Evolutionary conservation across 768 basidiomycete species (phyloP).

Genomic region (Rhodotorula sphaerocarpa): DNA sequence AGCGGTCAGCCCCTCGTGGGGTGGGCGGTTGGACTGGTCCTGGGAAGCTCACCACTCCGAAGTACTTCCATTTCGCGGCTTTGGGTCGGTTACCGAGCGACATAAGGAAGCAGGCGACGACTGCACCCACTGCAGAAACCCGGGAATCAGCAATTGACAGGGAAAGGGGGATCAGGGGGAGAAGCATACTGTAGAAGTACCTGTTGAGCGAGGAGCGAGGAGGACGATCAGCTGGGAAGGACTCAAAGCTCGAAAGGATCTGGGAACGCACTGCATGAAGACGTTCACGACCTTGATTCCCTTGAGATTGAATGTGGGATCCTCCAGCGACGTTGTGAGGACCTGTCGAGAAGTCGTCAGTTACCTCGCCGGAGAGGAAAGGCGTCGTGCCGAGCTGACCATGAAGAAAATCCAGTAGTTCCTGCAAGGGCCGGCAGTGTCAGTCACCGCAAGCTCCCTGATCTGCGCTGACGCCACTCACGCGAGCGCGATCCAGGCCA

Average conservation of each 20-base stretch:
- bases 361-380: slow-evolving; percentile 49
- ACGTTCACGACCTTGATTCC: slow-evolving; percentile 35
- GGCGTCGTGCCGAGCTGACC: neutral
- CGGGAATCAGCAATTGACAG: neutral
- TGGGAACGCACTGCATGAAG: slow-evolving; percentile 3
- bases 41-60: slow-evolving; percentile 51
- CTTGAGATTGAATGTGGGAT: slow-evolving; percentile 52
- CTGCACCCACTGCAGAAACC: slow-evolving; percentile 53
- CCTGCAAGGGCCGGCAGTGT: neutral
- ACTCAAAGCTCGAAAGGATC: neutral
- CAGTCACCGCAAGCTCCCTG: neutral
- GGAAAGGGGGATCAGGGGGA: too few species aligned
- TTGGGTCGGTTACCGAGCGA: slow-evolving; percentile 78
- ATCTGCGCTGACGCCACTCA: slow-evolving; percentile 45
- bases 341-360: slow-evolving; percentile 44
- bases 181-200: too few species aligned
- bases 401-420: slow-evolving; percentile 33
- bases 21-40: neutral
- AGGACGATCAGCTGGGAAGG: neutral
- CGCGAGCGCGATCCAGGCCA: slow-evolving; percentile 89
- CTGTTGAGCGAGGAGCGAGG: too few species aligned
- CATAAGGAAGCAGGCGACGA: slow-evolving; percentile 84
- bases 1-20: neutral
- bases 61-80: slow-evolving; percentile 66
- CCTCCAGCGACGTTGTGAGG: slow-evolving; percentile 78